phyloP scores from a whole-genome alignment of 768 basidiomycete genomes.

The Suillus ampliporus region DNA sequence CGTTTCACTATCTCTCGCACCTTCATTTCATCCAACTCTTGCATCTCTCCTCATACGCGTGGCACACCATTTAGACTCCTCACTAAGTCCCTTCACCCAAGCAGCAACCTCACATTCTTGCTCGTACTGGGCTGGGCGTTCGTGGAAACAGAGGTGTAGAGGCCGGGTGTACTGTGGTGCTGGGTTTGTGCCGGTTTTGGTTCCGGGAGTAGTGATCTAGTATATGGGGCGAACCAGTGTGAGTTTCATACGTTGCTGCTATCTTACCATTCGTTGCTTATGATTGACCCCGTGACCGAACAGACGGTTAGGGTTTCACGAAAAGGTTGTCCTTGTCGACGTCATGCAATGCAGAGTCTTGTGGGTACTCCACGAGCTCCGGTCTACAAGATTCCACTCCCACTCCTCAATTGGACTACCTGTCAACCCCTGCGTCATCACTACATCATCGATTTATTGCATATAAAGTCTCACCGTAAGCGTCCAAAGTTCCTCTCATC shows the following conservation, averaged over 20 bases:
- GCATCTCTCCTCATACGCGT: too few relatives aligned
- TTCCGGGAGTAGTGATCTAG: constrained; percentile 13
- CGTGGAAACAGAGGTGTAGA: constrained; percentile 80
- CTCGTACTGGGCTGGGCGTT: constrained; percentile 79
- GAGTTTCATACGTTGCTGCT: not conserved
- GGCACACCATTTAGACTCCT: not conserved
- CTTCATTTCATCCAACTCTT: too few relatives aligned
- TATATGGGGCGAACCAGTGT: constrained; percentile 32
- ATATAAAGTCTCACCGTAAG: not conserved
- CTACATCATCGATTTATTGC: constrained; percentile 13
- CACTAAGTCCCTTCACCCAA: constrained; percentile 34
- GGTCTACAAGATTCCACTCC: not conserved
- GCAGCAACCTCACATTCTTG: constrained; percentile 82
- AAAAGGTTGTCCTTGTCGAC: not conserved
- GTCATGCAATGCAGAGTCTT: not conserved
- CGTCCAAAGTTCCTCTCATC: not conserved
- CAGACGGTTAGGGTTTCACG: not conserved
- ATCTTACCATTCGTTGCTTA: too few relatives aligned
- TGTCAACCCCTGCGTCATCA: constrained; percentile 5
- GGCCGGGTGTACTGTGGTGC: constrained; percentile 60
- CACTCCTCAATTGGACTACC: not conserved
- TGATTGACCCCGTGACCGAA: too few relatives aligned
- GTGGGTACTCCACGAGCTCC: not conserved
- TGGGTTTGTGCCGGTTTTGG: constrained; percentile 49
- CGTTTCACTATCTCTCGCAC: too few relatives aligned